Evolutionary conservation across 257 asterid genomes (phyloP), one percentile per base, ranked within the genome.

Genomic region (Handroanthus guayacan): DNA sequence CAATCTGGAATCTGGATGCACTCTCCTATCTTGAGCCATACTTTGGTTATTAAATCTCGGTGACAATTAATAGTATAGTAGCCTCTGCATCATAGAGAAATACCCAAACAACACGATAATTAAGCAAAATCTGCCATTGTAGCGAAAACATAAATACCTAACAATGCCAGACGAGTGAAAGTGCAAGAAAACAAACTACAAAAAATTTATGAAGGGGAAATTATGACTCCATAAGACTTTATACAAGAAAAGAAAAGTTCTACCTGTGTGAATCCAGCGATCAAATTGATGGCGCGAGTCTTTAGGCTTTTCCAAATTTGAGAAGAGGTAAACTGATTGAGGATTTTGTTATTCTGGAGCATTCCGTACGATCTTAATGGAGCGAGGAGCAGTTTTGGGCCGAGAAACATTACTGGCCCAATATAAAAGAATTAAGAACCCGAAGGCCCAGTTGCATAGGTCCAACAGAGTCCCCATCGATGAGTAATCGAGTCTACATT

Each of bases 1-100:
- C 94, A 92, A 76, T 83, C 91, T 9, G 97, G 92, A 92, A 76
- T 83, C 91, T 9, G 97, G 93, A 79, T 87, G 92, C 75, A 87
- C 93, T 56, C 85, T 81, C 65, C 96, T 86, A 60, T 82, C 89
- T 75, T 79, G 82, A 56, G 64, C 75, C 92, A 87, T 84, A 41
- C 18, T 41, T 5, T 41, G 45, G 5, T 5, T 41, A 41, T 31
- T 6, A 16, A 4, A 55, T 16, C 69, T 76, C 56, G 17, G 17
- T 16, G 45, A 47, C 20, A 67, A 25, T 16, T 48, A 12, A 3
- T 12, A 48, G 9, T 16, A 16, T 34, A 67, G 47, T 11, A 36
- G 31, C 13, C 12, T 37, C 69, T 76, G 44, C 75, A 58, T 67
- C 63, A 67, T 47, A 45, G 9, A 60, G 56, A 34, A 18, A 9